Base-by-base conservation (phyloP, 2,329 filamentous ascomycete species). In the Paraconiothyrium brasiliense region DNA sequence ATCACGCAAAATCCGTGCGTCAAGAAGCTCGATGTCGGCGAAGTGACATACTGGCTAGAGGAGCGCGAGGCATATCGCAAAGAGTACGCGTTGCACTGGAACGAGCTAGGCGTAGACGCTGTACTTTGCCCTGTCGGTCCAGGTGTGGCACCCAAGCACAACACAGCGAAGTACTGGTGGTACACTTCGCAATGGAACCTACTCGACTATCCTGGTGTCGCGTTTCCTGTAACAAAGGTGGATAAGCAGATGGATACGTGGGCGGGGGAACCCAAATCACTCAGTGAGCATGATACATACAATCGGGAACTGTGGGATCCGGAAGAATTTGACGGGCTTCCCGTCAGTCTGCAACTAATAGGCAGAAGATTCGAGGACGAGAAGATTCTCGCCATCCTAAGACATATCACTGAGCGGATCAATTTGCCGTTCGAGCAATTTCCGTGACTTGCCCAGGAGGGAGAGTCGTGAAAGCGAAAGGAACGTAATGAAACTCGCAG, bases 151-250 rank as follows among this genome's bases (percentile, higher is more conserved):
- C 85, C 82, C 3, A 76, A 84, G 63, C 82, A 87, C 64, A 74
- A 86, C 65, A 76, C 81, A 61, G 69, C 90, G 72, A 80, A 76
- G 41, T 86, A 86, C 66, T 92, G 88, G 88, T 84, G 84, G 1
- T 92, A 92, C 67, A 90, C 88, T 0, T 79, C 84, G 0, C 84
- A 88, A 63, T 92, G 89, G 88, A 92, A 92, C 71, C 68, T 91
- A 46, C 82, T 92, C 1, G 89, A 92, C 72, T 90, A 90, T 72
- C 87, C 89, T 0, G 84, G 82, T 10, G 74, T 85, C 2, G 82
- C 87, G 0, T 90, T 92, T 70, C 89, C 89, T 0, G 86, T 78
- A 1, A 70, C 61, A 3, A 72, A 69, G 51, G 81, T 83, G 1
- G 79, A 84, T 57, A 78, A 78, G 1, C 67, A 67, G 0, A 67